Evolutionary conservation across 495 filamentous ascomycete genomes (phyloP).

Genomic region (Neurospora sp.): DNA sequence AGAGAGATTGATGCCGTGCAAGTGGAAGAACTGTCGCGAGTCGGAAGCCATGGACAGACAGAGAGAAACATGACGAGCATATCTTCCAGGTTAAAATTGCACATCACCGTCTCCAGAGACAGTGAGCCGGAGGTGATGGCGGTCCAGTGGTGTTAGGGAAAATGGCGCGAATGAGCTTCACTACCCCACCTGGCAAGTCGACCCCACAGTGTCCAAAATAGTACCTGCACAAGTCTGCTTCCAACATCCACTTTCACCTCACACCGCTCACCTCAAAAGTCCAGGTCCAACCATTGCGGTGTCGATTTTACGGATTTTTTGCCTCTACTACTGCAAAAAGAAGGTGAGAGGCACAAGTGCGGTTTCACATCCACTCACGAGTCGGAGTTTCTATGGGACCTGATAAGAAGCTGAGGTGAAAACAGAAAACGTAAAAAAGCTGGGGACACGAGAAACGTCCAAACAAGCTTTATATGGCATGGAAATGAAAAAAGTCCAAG

Average conservation of each 20-base stretch:
- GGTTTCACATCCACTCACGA: not conserved
- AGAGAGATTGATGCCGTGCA: not conserved
- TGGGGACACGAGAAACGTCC: too few species aligned
- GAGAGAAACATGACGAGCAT: not conserved
- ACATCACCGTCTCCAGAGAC: not conserved
- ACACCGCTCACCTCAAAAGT: not conserved
- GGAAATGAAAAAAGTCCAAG: not conserved
- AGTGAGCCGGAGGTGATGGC: not conserved
- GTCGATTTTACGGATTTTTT: not conserved
- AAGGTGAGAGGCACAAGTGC: not conserved
- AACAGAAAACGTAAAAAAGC: not conserved
- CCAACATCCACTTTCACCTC: not conserved
- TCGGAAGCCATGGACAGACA: not conserved
- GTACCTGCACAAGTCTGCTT: not conserved
- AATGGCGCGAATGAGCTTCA: not conserved
- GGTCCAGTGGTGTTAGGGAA: not conserved
- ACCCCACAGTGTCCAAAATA: not conserved
- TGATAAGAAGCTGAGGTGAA: not conserved
- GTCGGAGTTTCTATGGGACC: not conserved
- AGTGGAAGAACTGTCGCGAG: not conserved
- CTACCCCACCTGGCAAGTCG: not conserved
- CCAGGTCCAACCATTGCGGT: not conserved
- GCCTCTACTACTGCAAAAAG: not conserved
- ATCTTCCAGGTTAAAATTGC: not conserved
- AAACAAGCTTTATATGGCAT: not conserved